phyloP scores from a whole-genome alignment of 495 filamentous ascomycete species.

The Chaetomidium leptoderma region DNA sequence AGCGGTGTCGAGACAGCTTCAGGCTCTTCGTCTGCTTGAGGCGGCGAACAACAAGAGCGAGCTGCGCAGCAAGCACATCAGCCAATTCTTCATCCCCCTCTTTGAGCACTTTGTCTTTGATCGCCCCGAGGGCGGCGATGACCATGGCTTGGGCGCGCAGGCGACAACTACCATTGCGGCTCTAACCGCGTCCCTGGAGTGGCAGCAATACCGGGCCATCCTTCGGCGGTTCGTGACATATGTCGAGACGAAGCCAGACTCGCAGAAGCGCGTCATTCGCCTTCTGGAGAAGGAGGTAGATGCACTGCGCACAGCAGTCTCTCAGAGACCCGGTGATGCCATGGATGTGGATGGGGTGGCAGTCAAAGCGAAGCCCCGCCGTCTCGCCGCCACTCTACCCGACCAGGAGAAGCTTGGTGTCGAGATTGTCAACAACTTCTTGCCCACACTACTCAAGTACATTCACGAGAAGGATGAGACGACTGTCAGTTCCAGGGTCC shows the following conservation, averaged over 20 bases:
- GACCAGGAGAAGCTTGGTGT: constrained; percentile 62
- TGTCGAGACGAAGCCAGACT: constrained; percentile 72
- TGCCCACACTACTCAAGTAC: constrained; percentile 71
- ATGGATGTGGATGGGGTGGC: constrained; percentile 40
- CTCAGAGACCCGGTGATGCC: constrained; percentile 37
- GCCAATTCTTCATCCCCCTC: constrained; percentile 83
- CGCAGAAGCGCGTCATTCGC: constrained; percentile 79
- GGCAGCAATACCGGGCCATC: constrained; percentile 83
- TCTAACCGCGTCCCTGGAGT: constrained; percentile 72
- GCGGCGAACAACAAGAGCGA: constrained; percentile 56
- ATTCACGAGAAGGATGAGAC: constrained; percentile 92
- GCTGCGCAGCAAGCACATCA: constrained; percentile 69
- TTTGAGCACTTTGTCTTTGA: constrained; percentile 93
- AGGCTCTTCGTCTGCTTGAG: constrained; percentile 74
- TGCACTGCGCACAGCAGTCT: constrained; percentile 55
- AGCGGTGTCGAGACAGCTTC: constrained; percentile 79
- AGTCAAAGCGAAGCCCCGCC: constrained; percentile 23
- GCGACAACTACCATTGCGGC: constrained; percentile 69
- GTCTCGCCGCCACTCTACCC: constrained; percentile 63
- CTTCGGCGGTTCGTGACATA: constrained; percentile 76
- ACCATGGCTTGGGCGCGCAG: constrained; percentile 80
- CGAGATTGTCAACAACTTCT: constrained; percentile 68
- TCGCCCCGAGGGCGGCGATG: constrained; percentile 66
- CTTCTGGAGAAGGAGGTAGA: constrained; percentile 78
- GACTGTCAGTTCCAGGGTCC: constrained; percentile 84